Percentiles rank a stretch among this genome's conserved stretches.
Conservation (phyloP, 129 eudicot species). For the Centrapalus pauciflorus region DNA sequence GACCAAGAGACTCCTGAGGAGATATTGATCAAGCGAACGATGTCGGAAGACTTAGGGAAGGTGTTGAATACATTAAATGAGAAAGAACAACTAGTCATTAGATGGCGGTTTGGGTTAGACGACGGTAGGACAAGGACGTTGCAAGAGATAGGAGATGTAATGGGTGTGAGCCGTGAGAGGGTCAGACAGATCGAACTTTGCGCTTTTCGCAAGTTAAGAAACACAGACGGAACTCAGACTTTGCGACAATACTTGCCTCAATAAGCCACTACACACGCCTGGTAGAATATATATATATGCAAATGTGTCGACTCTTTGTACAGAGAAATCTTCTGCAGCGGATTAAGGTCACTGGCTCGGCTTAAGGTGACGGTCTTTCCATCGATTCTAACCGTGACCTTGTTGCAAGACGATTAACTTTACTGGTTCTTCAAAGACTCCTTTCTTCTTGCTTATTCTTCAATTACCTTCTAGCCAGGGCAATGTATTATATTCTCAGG, state of each 20-base stretch:
- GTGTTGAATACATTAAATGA: constrained; percentile 54
- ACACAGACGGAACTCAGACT: constrained; percentile 58
- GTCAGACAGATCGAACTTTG: constrained; percentile 77
- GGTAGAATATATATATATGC: constrained; percentile 19
- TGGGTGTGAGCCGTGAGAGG: constrained; percentile 94
- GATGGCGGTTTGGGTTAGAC: constrained; percentile 74
- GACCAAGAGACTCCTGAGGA: constrained; percentile 75
- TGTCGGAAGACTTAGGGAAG: constrained; percentile 64
- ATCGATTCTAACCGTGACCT: neutral
- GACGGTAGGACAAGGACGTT: constrained; percentile 71
- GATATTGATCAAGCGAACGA: constrained; percentile 49
- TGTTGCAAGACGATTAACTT: constrained; percentile 18
- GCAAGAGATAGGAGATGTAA: constrained; percentile 86
- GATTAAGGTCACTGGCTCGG: neutral
- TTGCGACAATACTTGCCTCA: constrained; percentile 57
- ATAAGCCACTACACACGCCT: constrained; percentile 11
- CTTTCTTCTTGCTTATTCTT: constrained; percentile 10
- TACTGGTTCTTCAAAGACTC: constrained; percentile 15
- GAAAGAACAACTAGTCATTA: constrained; percentile 61
- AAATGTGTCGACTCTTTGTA: constrained; percentile 17
- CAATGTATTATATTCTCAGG: constrained; percentile 28
- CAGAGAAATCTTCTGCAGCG: constrained; percentile 24
- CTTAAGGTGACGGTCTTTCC: neutral
- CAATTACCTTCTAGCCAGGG: constrained; percentile 22
- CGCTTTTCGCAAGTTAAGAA: constrained; percentile 72